Base-by-base conservation (phyloP, 148 eudicot genomes). In the Chenopodium berlandieri region DNA sequence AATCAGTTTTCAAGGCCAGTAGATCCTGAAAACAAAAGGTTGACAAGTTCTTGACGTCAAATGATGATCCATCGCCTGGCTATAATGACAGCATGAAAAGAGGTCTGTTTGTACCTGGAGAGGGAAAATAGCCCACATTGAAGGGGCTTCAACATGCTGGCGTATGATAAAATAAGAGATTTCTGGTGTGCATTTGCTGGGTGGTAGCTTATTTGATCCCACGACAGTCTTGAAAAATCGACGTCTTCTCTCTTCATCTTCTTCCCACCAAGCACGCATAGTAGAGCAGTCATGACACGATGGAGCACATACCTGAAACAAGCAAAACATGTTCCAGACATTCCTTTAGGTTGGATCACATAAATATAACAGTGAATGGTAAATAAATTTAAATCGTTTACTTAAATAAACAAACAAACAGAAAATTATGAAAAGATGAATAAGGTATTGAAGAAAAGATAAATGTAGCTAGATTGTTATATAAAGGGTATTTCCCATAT, bases 251-350 rank as follows among this genome's bases (percentile, higher is more conserved):
- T 90, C 97, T 86, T 96, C 99, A 73, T 94, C 99, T 90, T 96
- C 99, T 86, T 96, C 99, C 99, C 99, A 96, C 99, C 99, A 96
- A 65, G 99, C 98, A 69, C 98, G 97, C 69, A 96, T 85, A 78
- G 99, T 96, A 30, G 99, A 92, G 83, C 97, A 91, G 80, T 96
- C 99, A 67, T 96, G 99, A 84, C 98, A 94, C 67, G 99, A 96
- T 71, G 99, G 99, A 88, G 99, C 99, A 88, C 98, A 94, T 65
- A 96, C 99, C 99, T 96, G 77, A 62, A 10, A 30, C 62, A 76
- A 1, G 50, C 73, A 3, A 60, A 50, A 31, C 64, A 67, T n/a
- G 5, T 50, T 75, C 27, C 2, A 11, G 60, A 8, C 44, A 7
- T 37, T 37, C 5, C 44, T 37, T 4, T 22, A 1, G 62, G 62